Evolutionary conservation across 352 stramenopile species (phyloP).

Genomic region (Phytophthora sojae): DNA sequence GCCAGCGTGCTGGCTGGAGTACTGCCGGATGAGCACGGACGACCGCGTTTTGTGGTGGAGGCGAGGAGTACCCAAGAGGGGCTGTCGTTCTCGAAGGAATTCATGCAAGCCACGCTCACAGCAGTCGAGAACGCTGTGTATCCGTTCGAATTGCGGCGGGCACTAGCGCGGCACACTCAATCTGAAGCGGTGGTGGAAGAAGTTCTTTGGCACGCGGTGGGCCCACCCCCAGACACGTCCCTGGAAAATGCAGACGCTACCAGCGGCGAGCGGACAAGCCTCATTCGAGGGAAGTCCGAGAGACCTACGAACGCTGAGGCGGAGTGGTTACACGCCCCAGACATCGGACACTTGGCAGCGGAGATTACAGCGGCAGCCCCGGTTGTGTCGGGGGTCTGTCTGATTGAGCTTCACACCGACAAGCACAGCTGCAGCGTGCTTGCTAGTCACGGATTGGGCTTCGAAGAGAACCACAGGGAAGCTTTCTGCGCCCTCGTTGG

Average conservation of each 20-base stretch:
- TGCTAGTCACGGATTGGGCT: conserved; percentile 23
- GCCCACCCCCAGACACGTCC: conserved; percentile 17
- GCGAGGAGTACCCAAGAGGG: conserved; percentile 53
- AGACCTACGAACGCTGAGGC: conserved; percentile 23
- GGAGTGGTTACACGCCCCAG: conserved; percentile 45
- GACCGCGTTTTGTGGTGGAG: conserved; percentile 68
- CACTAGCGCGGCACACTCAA: conserved; percentile 33
- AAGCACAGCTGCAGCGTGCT: conserved; percentile 50
- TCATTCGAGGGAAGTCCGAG: conserved; percentile 14
- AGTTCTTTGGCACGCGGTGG: conserved; percentile 46
- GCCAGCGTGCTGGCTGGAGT: conserved; percentile 36
- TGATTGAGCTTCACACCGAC: conserved; percentile 57
- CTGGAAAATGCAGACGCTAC: conserved; percentile 14
- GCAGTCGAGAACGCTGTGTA: conserved; percentile 77
- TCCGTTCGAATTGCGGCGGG: conserved; percentile 64
- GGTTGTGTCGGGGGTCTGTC: conserved; percentile 47
- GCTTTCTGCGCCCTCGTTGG: conserved; percentile 24
- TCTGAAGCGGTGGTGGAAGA: conserved; percentile 45
- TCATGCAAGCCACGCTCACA: conserved; percentile 61
- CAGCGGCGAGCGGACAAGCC: neutral
- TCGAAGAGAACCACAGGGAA: conserved; percentile 12
- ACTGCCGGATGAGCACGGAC: conserved; percentile 58
- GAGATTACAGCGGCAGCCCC: conserved; percentile 36
- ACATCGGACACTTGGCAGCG: conserved; percentile 40
- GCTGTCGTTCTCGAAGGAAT: conserved; percentile 54